phyloP scores from a whole-genome alignment of 257 asterid species.

The Buddleja alternifolia region DNA sequence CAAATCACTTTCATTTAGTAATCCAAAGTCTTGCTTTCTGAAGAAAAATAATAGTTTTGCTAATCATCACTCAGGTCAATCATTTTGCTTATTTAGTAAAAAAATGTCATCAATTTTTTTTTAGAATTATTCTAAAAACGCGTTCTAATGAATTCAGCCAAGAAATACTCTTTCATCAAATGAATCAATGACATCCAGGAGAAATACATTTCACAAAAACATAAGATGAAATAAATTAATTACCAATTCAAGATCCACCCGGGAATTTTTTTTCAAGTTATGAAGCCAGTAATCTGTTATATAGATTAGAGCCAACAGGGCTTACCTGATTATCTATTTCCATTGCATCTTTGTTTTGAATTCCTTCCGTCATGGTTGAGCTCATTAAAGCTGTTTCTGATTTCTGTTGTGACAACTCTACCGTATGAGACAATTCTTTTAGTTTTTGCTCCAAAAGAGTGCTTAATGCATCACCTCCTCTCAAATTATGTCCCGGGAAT shows the following conservation, averaged over 20 bases:
- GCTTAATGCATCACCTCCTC: constrained; percentile 69
- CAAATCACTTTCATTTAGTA: too few relatives aligned
- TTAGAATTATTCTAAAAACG: background rate
- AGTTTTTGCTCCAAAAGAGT: constrained; percentile 82
- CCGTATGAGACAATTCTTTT: constrained; percentile 61
- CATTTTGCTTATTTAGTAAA: background rate
- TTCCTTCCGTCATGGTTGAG: constrained; percentile 39
- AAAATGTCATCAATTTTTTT: background rate
- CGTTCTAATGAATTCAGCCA: background rate
- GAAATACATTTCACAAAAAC: background rate
- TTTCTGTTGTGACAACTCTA: constrained; percentile 57
- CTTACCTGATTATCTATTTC: constrained; percentile 41
- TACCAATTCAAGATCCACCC: constrained; percentile 41
- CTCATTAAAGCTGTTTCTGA: constrained; percentile 31
- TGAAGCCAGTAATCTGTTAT: constrained; percentile 36
- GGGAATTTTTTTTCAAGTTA: constrained; percentile 35
- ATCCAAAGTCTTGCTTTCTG: too few relatives aligned
- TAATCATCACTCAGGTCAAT: background rate
- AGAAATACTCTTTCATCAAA: background rate
- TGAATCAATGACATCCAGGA: background rate
- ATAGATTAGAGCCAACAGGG: constrained; percentile 31
- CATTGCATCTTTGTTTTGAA: constrained; percentile 34
- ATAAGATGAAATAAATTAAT: background rate
- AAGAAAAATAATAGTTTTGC: background rate
- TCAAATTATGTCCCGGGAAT: constrained; percentile 40